Conservation (phyloP, 176 grass and related monocot genomes). For the Avena insularis region DNA sequence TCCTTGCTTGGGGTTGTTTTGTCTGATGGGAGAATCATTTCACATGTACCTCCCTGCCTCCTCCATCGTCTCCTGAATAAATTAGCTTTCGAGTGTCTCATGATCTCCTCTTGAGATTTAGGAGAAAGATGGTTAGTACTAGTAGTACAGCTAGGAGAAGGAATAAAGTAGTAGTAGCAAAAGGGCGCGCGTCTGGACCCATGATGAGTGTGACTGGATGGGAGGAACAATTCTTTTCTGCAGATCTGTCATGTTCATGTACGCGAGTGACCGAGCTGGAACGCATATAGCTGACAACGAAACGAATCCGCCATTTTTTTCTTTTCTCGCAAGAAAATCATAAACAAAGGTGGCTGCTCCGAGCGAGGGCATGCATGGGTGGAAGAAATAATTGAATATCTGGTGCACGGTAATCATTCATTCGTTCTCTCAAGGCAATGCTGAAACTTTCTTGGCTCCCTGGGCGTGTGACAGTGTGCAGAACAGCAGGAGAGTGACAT, state of each 20-base stretch:
- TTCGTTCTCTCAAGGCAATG: neutral
- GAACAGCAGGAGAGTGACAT: neutral
- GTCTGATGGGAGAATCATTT: slow-evolving; percentile 49
- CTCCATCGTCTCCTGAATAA: too few species aligned
- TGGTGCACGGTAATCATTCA: slow-evolving; percentile 34
- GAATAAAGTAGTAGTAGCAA: slow-evolving; percentile 5
- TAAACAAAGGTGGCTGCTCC: slow-evolving; percentile 12
- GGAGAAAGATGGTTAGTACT: slow-evolving; percentile 5
- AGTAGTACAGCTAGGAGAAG: slow-evolving; percentile 30
- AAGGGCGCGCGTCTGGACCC: slow-evolving; percentile 27
- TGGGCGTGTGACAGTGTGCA: slow-evolving; percentile 31
- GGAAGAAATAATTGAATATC: slow-evolving; percentile 16
- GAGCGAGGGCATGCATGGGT: neutral
- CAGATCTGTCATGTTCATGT: slow-evolving; percentile 9
- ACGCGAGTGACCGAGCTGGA: slow-evolving; percentile 36
- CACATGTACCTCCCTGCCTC: slow-evolving; percentile 29
- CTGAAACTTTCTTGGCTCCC: slow-evolving; percentile 14
- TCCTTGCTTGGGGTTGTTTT: slow-evolving; percentile 26
- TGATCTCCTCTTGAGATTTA: neutral
- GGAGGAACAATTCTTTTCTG: neutral
- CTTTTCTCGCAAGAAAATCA: slow-evolving; percentile 1
- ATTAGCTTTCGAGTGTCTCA: neutral
- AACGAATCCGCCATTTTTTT: slow-evolving; percentile 14
- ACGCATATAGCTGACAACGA: slow-evolving; percentile 19
- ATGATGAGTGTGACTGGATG: slow-evolving; percentile 32